phyloP scores from a whole-genome alignment of 257 asterid genomes.

The Coffea eugenioides region DNA sequence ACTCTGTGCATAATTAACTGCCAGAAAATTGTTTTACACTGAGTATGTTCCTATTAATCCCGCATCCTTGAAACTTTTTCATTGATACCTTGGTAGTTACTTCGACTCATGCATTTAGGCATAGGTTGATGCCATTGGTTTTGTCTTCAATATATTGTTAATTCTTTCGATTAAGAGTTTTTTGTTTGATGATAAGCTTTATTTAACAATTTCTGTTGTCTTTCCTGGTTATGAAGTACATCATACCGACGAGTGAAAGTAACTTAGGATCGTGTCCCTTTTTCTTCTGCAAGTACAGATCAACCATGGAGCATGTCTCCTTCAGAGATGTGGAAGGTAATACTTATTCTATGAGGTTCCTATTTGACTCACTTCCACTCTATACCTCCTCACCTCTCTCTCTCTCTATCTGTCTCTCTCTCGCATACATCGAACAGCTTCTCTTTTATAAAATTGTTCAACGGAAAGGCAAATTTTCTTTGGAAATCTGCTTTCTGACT shows the following conservation, averaged over 20 bases:
- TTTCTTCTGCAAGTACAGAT: not conserved
- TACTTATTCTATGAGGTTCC: not conserved
- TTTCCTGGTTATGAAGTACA: not conserved
- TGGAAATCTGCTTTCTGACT: not conserved
- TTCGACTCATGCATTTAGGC: not conserved
- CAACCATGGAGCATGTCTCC: slow-evolving; percentile 18
- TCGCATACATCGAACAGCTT: too few species aligned
- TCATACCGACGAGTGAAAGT: slow-evolving; percentile 8
- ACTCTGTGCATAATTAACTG: not conserved
- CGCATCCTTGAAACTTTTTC: too few species aligned
- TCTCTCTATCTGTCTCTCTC: too few species aligned
- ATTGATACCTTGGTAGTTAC: not conserved
- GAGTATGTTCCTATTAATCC: not conserved
- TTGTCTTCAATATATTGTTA: not conserved
- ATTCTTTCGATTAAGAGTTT: not conserved
- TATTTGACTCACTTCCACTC: not conserved
- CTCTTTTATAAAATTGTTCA: not conserved
- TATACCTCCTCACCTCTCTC: not conserved
- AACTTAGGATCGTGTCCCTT: not conserved
- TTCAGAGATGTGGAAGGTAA: slow-evolving; percentile 18
- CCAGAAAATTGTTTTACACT: not conserved
- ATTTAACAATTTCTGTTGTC: not conserved
- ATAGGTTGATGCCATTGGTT: not conserved
- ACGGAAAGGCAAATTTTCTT: not conserved
- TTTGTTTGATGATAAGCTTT: not conserved